Evolutionary conservation across 495 filamentous ascomycete species (phyloP), one percentile per base, ranked within the genome.

Genomic region (Penicillium arizonense): DNA sequence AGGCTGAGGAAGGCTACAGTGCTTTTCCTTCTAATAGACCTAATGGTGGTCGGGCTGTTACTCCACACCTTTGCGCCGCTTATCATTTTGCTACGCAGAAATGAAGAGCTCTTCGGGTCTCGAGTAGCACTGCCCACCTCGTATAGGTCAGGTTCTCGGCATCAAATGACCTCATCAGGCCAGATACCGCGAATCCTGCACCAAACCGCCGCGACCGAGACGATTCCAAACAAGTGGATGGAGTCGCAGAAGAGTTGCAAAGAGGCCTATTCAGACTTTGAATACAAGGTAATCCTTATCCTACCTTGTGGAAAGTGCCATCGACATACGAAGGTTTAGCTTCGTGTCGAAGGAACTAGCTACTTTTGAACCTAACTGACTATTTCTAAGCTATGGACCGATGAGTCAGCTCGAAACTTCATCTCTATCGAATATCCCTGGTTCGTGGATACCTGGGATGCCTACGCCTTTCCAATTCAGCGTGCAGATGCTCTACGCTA

Each of bases 401-500:
- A 59, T 45, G 50, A 45, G 2, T 44, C 40, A 0, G 38, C 56
- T 37, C 56, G 52, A 13, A 73, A 81, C 3, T 87, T 89, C 56
- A 81, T 89, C 52, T 67, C 72, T 30, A 50, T 47, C 10, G 58
- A 86, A 60, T 88, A 89, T 56, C 72, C 84, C 1, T 89, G 85
- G 84, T 90, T 89, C 67, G 69, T 88, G 18, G 72, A 78, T n/a
- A 85, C 81, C 0, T 90, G 82, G 61, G 84, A 87, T 51, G 69
- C 64, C 59, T 90, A 90, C 57, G 71, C 68, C 13, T 84, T 81
- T 59, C 77, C 78, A 11, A 87, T 90, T 53, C 84, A 89, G 65
- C 79, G 87, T 20, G 87, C 86, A 49, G 87, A 90, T 61, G 74
- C 85, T 1, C 80, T 89, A 42, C 77, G 85, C 33, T 90, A 90